Conservation (phyloP, 768 basidiomycete species). For the Tulasnella sp. region DNA sequence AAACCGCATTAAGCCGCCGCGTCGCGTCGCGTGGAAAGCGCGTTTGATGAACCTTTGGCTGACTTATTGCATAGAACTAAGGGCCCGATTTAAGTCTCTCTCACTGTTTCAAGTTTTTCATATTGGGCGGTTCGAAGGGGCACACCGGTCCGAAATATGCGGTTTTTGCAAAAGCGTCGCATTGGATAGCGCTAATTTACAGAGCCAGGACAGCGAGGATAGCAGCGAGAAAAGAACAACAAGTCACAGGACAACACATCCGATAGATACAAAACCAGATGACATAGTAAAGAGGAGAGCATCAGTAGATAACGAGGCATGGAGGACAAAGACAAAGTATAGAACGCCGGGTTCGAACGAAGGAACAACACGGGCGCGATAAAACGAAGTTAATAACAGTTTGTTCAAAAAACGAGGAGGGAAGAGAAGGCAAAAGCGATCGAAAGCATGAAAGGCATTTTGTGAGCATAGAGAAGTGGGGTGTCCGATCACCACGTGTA, state of each 20-base stretch:
- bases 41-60: no score
- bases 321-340: background rate
- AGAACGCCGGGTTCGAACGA: conserved; percentile 11
- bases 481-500: conserved; percentile 14
- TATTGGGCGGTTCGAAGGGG: background rate
- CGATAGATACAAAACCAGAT: conserved; percentile 20
- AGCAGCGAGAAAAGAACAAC: background rate
- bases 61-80: no score
- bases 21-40: no score
- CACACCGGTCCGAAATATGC: background rate
- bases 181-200: conserved; percentile 16
- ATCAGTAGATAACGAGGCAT: conserved; percentile 14
- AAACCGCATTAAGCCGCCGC: no score
- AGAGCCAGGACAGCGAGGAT: conserved; percentile 16
- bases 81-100: no score
- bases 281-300: background rate
- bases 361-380: conserved; percentile 16
- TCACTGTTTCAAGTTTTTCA: background rate
- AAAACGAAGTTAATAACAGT: conserved; percentile 27
- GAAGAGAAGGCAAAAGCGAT: background rate
- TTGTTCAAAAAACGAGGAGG: background rate
- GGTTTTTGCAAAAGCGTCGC: background rate
- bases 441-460: background rate
- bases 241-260: background rate
- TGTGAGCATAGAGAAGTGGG: background rate